These are phyloP conservation scores for Cichorium intybus DNA, from an alignment of 140 eudicot genomes.

Conservation along the genomic window DNA sequence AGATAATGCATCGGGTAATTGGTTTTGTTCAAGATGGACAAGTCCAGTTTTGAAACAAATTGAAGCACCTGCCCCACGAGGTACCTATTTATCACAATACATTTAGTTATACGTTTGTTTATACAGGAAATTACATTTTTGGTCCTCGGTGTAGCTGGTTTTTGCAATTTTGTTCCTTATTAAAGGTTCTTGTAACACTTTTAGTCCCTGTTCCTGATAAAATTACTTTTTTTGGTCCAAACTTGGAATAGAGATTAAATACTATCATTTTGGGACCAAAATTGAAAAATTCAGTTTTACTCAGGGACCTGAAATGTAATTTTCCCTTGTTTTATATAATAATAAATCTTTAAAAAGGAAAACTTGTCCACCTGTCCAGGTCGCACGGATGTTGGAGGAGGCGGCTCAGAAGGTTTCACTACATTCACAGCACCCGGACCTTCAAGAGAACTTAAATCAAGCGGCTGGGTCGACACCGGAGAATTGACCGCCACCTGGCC, in stretches of 20 bases:
- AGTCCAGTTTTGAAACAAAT: constrained; percentile 92
- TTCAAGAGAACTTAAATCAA: constrained; percentile 92
- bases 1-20: constrained; percentile 87
- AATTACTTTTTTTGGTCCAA: background rate
- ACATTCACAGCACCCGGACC: constrained; percentile 61
- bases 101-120: background rate
- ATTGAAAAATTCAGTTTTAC: no score
- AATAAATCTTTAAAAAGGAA: background rate
- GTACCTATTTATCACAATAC: constrained; percentile 48
- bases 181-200: no score
- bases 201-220: no score
- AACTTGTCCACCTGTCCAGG: constrained; percentile 77
- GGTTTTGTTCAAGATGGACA: constrained; percentile 93
- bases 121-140: background rate
- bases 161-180: background rate
- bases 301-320: background rate
- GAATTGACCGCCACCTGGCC: constrained; percentile 38
- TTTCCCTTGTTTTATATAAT: no score
- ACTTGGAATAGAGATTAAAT: no score
- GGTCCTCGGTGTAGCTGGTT: background rate
- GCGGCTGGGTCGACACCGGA: constrained; percentile 65
- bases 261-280: no score
- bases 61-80: constrained; percentile 98
- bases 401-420: constrained; percentile 55
- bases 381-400: constrained; percentile 93